Percentiles rank a stretch among this genome's conserved stretches.
Conservation (phyloP, 805 yeast species). For the Starmerella asiatica region DNA sequence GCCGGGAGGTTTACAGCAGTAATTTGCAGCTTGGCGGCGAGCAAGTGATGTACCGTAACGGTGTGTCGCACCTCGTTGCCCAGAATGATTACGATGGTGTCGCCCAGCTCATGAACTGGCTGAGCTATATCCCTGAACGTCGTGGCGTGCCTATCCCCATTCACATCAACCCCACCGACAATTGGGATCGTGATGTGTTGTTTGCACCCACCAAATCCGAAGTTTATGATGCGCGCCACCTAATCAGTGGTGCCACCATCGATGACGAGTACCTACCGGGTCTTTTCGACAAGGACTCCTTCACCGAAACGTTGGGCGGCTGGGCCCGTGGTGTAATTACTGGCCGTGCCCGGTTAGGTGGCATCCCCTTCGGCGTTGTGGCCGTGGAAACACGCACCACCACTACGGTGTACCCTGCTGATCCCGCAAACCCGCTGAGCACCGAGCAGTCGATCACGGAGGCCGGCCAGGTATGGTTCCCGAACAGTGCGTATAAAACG, state of each 20-base stretch:
- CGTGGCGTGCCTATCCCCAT: conserved; percentile 78
- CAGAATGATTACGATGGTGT: conserved; percentile 93
- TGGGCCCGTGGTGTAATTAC: conserved; percentile 99
- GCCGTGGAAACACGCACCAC: conserved; percentile 87
- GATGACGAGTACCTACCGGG: conserved; percentile 66
- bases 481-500: conserved; percentile 97
- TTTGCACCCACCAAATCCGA: conserved; percentile 59
- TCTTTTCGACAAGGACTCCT: conserved; percentile 80
- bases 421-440: conserved; percentile 94
- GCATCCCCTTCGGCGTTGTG: conserved; percentile 96
- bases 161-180: conserved; percentile 55
- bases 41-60: conserved; percentile 94
- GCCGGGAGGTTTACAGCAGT: conserved; percentile 93
- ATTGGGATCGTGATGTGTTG: conserved; percentile 90
- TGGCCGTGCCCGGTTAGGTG: conserved; percentile 97
- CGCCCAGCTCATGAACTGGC: conserved; percentile 86
- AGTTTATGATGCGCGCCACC: conserved; percentile 84
- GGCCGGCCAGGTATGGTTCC: conserved; percentile 99
- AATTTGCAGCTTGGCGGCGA: conserved; percentile 98
- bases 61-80: conserved; percentile 98
- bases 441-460: conserved; percentile 78
- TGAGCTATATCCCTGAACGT: conserved; percentile 84
- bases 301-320: conserved; percentile 91
- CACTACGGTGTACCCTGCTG: conserved; percentile 89
- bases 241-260: conserved; percentile 74